Conservation (phyloP, 208 protist genomes). For the Leptomonas pyrrhocoris region DNA sequence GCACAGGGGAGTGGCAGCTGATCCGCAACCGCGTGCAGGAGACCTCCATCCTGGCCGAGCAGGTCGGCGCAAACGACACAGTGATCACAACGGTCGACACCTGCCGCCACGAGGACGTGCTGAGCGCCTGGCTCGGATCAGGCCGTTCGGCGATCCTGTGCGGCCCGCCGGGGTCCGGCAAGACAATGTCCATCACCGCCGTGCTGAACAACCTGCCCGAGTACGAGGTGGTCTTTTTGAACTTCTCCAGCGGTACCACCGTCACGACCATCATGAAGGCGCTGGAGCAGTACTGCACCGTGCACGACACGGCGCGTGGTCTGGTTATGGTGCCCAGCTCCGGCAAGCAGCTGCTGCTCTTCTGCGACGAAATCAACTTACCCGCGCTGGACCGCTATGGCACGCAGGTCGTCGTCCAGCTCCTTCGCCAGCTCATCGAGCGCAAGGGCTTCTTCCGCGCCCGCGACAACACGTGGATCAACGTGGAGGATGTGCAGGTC, state of each 20-base stretch:
- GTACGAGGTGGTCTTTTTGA: constrained; percentile 96
- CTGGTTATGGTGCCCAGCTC: constrained; percentile 90
- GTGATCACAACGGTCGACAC: constrained; percentile 99
- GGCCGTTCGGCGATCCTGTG: constrained; percentile 96
- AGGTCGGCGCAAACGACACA: constrained; percentile 93
- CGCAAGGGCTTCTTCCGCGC: constrained; percentile 96
- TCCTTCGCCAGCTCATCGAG: constrained; percentile 98
- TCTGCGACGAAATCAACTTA: constrained; percentile 99
- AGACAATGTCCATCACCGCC: constrained; percentile 98
- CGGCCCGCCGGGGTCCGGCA: constrained; percentile 98
- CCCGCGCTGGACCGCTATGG: constrained; percentile 97
- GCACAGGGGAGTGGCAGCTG: constrained; percentile 78
- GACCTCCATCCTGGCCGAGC: constrained; percentile 90
- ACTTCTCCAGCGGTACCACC: constrained; percentile 98
- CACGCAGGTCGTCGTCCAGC: constrained; percentile 97
- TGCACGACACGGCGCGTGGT: constrained; percentile 91
- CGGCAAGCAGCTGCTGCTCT: constrained; percentile 97
- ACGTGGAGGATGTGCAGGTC: constrained; percentile 95
- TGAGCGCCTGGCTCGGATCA: constrained; percentile 95
- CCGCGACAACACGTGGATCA: constrained; percentile 93
- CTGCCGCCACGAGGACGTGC: constrained; percentile 95
- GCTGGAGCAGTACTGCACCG: constrained; percentile 97
- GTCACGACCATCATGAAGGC: constrained; percentile 97
- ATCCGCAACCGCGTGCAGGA: constrained; percentile 76
- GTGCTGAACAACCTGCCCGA: constrained; percentile 91